Percentiles rank a stretch among this genome's conserved stretches.
Conservation (phyloP, 148 eudicot species). For the Bassia scoparia region DNA sequence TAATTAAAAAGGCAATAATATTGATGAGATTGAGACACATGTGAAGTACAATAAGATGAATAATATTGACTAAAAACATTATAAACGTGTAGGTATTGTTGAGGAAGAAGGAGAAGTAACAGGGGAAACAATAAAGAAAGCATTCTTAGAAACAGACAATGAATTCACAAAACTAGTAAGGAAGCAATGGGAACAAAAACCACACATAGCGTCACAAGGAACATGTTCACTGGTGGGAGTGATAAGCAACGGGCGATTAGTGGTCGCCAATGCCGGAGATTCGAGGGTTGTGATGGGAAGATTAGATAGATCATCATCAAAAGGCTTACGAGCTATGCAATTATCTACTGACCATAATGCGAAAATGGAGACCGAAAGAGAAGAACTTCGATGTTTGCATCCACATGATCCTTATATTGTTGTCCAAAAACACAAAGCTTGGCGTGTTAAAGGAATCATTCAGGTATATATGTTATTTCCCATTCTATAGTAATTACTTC, state of each 20-base stretch:
- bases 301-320: slow-evolving; percentile 31
- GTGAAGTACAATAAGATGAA: background rate
- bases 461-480: too few relatives aligned
- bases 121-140: slow-evolving; percentile 57
- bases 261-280: slow-evolving; percentile 80
- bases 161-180: slow-evolving; percentile 54
- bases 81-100: slow-evolving; percentile 42
- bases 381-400: slow-evolving; percentile 55
- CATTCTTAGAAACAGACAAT: slow-evolving; percentile 69
- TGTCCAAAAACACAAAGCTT: slow-evolving; percentile 67
- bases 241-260: slow-evolving; percentile 53
- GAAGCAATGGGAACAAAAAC: slow-evolving; percentile 57
- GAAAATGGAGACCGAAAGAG: slow-evolving; percentile 51
- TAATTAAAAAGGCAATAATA: too few relatives aligned
- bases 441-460: slow-evolving; percentile 92
- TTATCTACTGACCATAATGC: slow-evolving; percentile 84
- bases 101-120: slow-evolving; percentile 55
- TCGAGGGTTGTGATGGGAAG: slow-evolving; percentile 82
- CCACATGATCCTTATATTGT: slow-evolving; percentile 72
- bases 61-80: background rate
- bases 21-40: too few relatives aligned
- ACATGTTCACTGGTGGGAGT: slow-evolving; percentile 74
- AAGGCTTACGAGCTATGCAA: slow-evolving; percentile 50
- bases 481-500: too few relatives aligned
- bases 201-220: slow-evolving; percentile 78